Evolutionary conservation across 2,329 filamentous ascomycete species (phyloP), one percentile per base, ranked within the genome.

Genomic region (Fusarium brevicatenulatum): DNA sequence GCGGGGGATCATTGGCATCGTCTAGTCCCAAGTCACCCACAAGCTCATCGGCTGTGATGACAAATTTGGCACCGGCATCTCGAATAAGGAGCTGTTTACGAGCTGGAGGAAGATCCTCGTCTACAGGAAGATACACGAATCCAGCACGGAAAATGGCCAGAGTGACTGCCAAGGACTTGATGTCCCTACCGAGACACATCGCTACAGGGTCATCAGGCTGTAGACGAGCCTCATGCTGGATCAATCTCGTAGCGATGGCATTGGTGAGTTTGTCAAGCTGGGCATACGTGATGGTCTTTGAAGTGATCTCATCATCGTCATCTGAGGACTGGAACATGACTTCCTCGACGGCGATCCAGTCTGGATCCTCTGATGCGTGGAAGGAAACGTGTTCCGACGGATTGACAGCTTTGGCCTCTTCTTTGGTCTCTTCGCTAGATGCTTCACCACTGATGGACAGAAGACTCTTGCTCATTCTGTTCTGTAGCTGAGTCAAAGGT

Each of bases 91-190:
- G 69, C 28, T 68, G 49, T n/a, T 71, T 71, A 0, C 69, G 25
- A 19, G 69, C 53, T 1, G 58, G 13, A 0, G 69, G 69, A 0
- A 71, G 10, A 23, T 64, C 68, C 1, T 64, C 57, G 3, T 71
- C 69, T 0, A 71, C 57, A 0, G 69, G 69, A 4, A 72, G 56
- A 34, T 71, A 71, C 0, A 71, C 21, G 1, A 56, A 53, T 0
- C 69, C 68, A 13, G 47, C 42, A 3, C 64, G 43, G 53, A 71
- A 71, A 5, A 71, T 72, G 10, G 69, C 69, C 4, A 71, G 25
- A 15, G 64, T 71, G 3, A 52, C 43, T 11, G 63, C 69, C 1
- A 71, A 2, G 0, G 69, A 71, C 40, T 56, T 72, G 11, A 69
- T 46, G 9, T 71, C 68, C 28, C 69, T 55, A 1, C 56, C 36